Evolutionary conservation across 108 stramenopile genomes (phyloP), one percentile per base, ranked within the genome.

Genomic region (Skeletonema menzelii): DNA sequence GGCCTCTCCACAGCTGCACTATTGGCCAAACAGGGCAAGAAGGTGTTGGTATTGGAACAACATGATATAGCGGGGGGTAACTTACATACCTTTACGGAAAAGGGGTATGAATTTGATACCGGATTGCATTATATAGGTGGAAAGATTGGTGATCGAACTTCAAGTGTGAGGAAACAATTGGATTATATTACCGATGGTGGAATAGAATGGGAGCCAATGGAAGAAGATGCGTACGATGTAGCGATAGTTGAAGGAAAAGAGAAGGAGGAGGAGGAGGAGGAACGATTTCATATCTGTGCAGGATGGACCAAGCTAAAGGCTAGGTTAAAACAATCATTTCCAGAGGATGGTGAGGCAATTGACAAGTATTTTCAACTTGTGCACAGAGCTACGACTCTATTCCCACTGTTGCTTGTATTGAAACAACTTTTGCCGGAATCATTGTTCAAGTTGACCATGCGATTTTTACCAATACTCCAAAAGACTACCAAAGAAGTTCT

Each of bases 41-140:
- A 63, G 35, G 83, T 84, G 7, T 42, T 87, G 27, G 86, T 87
- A 2, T 69, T 85, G 35, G 87, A 88, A 59, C 87, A 88, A 69
- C 75, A 76, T 30, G 76, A 87, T 55, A 55, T 71, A 14, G 84
- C 82, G 19, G 85, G 84, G 12, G 86, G 86, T 5, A 80, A 82
- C 37, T 30, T 76, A 10, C 84, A 88, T 56, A 85, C 83, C 11
- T 88, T 88, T 67, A 83, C 70, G 5, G 67, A 83, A 38, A 59
- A 80, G 30, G 87, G 87, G 26, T 86, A 79, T 66, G 72, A 81
- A n/a, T 88, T 85, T 46, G 84, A 85, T 61, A 71, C 79, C 1
- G 87, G 87, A 5, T 62, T 88, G 40, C 87, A 88, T 78, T 88
- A 88, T 63, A 70, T 82, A 49, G 76, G 82, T 10, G 74, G 79